phyloP scores from a whole-genome alignment of 164 flowering plant species.

The Cinnamomum chago region DNA sequence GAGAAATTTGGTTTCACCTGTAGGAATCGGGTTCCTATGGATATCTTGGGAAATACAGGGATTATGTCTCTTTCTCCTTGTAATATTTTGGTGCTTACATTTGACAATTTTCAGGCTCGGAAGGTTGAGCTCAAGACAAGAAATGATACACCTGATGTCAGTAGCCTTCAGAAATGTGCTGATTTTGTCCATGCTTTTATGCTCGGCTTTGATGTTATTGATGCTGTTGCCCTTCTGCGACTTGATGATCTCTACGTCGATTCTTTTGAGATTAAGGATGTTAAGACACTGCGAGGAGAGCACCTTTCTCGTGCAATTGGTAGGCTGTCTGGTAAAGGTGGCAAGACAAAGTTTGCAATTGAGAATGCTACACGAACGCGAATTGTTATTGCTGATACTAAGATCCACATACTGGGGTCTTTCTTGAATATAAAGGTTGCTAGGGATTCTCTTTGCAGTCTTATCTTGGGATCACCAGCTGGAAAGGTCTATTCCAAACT shows the following conservation, averaged over 20 bases:
- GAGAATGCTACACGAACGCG: conserved; percentile 30
- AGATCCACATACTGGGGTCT: conserved; percentile 34
- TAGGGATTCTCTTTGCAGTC: conserved; percentile 34
- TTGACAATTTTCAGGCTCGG: conserved; percentile 11
- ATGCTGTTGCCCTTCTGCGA: conserved; percentile 28
- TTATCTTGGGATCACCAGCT: conserved; percentile 36
- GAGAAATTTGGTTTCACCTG: too few species aligned
- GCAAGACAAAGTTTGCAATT: conserved; percentile 33
- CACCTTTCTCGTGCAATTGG: conserved; percentile 38
- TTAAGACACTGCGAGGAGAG: conserved; percentile 33
- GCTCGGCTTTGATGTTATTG: conserved; percentile 33
- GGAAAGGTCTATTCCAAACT: conserved; percentile 39
- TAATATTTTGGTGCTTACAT: background rate
- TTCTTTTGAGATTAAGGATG: conserved; percentile 36
- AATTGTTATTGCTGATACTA: conserved; percentile 25
- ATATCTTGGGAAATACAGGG: background rate
- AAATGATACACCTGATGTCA: conserved; percentile 29
- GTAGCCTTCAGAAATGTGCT: conserved; percentile 29
- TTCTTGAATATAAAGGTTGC: conserved; percentile 33
- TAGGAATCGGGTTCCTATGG: too few species aligned
- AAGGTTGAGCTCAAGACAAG: conserved; percentile 34
- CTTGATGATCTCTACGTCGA: conserved; percentile 33
- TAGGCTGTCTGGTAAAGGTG: conserved; percentile 36
- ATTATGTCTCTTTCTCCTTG: background rate
- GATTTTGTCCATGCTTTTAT: conserved; percentile 37